Percentiles rank a stretch among this genome's conserved stretches.
phyloP scores from a whole-genome alignment of 2,329 filamentous ascomycete genomes.

The Byssoonygena ceratinophila region DNA sequence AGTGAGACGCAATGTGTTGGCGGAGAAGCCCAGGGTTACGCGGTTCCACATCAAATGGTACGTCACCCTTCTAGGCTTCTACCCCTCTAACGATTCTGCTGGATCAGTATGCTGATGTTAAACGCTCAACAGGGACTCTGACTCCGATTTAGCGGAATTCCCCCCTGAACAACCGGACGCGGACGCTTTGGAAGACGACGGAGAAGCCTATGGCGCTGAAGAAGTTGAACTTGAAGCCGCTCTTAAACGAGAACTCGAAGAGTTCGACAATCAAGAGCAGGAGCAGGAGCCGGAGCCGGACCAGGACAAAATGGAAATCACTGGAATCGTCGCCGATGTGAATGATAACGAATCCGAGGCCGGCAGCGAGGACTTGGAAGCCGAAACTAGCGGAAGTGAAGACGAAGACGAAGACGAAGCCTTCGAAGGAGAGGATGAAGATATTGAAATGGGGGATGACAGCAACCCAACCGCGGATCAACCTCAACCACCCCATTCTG shows the following conservation, averaged over 20 bases:
- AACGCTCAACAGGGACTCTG: conserved; percentile 64
- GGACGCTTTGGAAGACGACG: conserved; percentile 72
- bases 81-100: not conserved
- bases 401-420: conserved; percentile 43
- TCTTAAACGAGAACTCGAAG: conserved; percentile 44
- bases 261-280: conserved; percentile 35
- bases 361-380: conserved; percentile 59
- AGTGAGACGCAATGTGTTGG: conserved; percentile 81
- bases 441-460: conserved; percentile 44
- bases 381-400: conserved; percentile 19
- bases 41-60: conserved; percentile 99
- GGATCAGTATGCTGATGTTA: conserved; percentile 19
- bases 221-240: conserved; percentile 36
- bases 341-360: conserved; percentile 59
- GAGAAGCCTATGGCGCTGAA: conserved; percentile 49
- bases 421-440: conserved; percentile 30
- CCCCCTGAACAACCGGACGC: conserved; percentile 96
- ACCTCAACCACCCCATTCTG: conserved; percentile 29
- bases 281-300: too few relatives aligned
- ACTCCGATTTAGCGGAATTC: conserved; percentile 87
- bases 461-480: conserved; percentile 32
- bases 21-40: conserved; percentile 94
- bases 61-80: conserved; percentile 20
- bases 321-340: conserved; percentile 58
- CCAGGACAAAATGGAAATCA: conserved; percentile 32